Evolutionary conservation across 2,329 filamentous ascomycete species (phyloP), one percentile per base, ranked within the genome.

Genomic region (Scytalidium lignicola): DNA sequence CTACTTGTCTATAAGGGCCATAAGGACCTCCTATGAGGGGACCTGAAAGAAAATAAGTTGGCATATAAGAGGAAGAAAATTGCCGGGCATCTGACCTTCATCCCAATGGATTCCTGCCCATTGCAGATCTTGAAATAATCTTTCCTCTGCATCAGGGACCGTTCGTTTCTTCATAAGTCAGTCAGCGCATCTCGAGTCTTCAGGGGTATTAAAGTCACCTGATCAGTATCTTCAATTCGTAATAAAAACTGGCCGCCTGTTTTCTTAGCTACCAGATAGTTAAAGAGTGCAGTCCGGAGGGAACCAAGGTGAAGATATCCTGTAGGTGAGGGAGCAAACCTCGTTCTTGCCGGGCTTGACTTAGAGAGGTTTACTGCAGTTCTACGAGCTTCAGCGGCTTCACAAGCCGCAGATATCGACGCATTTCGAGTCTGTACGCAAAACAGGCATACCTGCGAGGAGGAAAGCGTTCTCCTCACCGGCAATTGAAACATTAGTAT

Each of bases 81-180:
- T 37, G 10, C 32, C 42, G 23, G 12, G n/a, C 17, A 28, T 49
- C 59, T 37, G 59, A 85, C 85, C 91, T 80, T 99, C 95, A 67
- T 96, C 91, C 92, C 92, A 99, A 47, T 85, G 73, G 26, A 99
- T 71, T 0, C 91, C 90, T 17, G 90, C 87, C 93, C 93, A 99
- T 70, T 77, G 75, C 47, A 99, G 69, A 64, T 97, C 92, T 51
- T 86, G 73, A 56, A 86, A 87, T 2, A 99, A 70, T 48, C 83
- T 79, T 52, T 84, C 67, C 65, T 96, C 90, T 1, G 93, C 90
- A 62, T 86, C 90, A 1, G 75, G 70, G 3, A 97, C 82, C 8
- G 92, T 85, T 52, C 93, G 83, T 71, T 86, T 89, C 88, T 93
- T 71, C 55, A 74, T 66, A 56, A 47, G 47, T 62, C 48, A 62